Base-by-base conservation (phyloP, 2,329 filamentous ascomycete genomes). In the Aspergillus sp. region DNA sequence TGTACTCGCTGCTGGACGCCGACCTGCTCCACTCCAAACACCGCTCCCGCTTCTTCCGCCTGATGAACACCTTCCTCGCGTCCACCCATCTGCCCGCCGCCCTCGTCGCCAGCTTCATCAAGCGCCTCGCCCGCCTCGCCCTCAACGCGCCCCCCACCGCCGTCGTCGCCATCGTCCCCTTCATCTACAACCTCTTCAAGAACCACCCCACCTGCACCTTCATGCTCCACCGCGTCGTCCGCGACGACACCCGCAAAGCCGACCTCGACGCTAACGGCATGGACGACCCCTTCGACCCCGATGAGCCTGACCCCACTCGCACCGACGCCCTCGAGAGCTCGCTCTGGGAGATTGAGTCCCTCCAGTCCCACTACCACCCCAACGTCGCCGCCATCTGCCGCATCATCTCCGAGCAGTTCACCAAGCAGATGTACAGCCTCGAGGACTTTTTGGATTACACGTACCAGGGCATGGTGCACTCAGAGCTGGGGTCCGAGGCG, bases 381-480 rank as follows among this genome's bases (percentile, higher is more conserved):
- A 99, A 97, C 63, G 91, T 99, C 20, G 92, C 93, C 0, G 94
- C 92, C 2, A 85, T 99, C 61, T 88, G 91, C 42, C 94, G 91
- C 72, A 96, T 99, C 58, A 85, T 99, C 52, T 89, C 89, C 2
- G 91, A 97, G 74, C 94, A 97, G 70, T 99, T 97, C 71, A 99
- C 94, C 2, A 99, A 99, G 76, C 87, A 91, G 61, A 82, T 88
- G 2, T 99, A 97, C 73, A 94, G 91, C 63, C 76, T 97, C n/a
- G 94, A 99, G 68, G 94, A 99, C 68, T 99, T 99, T 72, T 76
- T 97, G 45, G 94, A 99, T 67, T 91, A 97, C 70, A 93, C 90
- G 0, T 99, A 97, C 72, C 69, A 73, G 52, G 75, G 72, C 7
- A 84, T 99, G 68, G 75, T 97, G 41, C 89, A 94, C 55, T 87